These are phyloP conservation scores for Lasiodiplodia gonubiensis DNA, from an alignment of 2,329 filamentous ascomycete genomes.

Conservation along the genomic window DNA sequence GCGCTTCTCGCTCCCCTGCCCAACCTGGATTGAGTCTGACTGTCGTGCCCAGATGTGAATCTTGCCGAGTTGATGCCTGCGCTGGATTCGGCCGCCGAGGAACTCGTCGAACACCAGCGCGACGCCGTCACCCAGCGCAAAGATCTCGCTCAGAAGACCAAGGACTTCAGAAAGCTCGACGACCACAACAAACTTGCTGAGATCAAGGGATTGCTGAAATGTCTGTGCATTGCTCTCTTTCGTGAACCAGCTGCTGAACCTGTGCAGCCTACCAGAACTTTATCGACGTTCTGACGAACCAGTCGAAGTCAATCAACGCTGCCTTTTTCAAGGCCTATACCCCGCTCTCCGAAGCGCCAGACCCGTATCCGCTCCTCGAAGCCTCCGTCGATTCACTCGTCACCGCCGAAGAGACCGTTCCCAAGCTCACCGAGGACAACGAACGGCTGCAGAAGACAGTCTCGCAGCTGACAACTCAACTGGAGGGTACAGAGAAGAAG, in stretches of 20 bases:
- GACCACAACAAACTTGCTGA: constrained; percentile 85
- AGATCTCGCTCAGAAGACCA: constrained; percentile 98
- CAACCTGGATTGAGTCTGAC: background rate
- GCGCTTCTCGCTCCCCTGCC: constrained; percentile 38
- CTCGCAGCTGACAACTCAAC: constrained; percentile 73
- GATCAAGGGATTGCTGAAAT: constrained; percentile 87
- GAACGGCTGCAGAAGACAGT: constrained; percentile 82
- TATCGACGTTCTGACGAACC: constrained; percentile 93
- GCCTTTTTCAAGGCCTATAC: constrained; percentile 94
- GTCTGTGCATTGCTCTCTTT: constrained; percentile 52
- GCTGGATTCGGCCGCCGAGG: constrained; percentile 91
- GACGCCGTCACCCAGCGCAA: constrained; percentile 97
- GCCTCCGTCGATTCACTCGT: constrained; percentile 95
- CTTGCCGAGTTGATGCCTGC: constrained; percentile 81
- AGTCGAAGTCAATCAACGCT: constrained; percentile 92
- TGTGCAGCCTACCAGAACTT: constrained; percentile 90
- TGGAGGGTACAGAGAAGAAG: constrained; percentile 81
- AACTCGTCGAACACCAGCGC: constrained; percentile 89
- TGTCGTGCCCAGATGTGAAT: constrained; percentile 71
- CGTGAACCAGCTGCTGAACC: constrained; percentile 32
- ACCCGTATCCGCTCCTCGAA: constrained; percentile 94
- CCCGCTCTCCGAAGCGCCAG: constrained; percentile 90
- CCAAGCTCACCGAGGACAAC: constrained; percentile 88
- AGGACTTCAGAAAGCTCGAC: constrained; percentile 94
- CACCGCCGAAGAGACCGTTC: constrained; percentile 87